Conservation (phyloP, 768 basidiomycete species). For the Gautieria morchelliformis region DNA sequence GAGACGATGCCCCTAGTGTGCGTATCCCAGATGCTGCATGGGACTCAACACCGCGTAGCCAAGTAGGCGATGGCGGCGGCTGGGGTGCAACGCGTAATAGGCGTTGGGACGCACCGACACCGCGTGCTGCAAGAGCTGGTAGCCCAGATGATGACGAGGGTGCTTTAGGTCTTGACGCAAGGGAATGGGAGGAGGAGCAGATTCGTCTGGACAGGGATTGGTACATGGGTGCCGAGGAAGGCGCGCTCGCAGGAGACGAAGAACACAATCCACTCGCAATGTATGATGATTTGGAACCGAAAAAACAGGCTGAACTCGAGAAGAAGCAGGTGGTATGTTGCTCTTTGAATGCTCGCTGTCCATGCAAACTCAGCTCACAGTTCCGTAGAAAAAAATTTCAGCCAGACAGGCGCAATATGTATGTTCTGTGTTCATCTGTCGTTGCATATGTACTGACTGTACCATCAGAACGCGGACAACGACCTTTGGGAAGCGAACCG, state of each 20-base stretch:
- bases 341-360: neutral
- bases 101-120: slow-evolving; percentile 81
- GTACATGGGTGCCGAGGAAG: slow-evolving; percentile 90
- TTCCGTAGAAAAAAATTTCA: slow-evolving; percentile 68
- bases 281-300: slow-evolving; percentile 72
- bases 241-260: slow-evolving; percentile 76
- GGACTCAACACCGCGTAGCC: slow-evolving; percentile 81
- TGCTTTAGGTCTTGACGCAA: slow-evolving; percentile 55
- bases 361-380: neutral
- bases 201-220: slow-evolving; percentile 87
- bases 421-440: slow-evolving; percentile 19
- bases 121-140: slow-evolving; percentile 51
- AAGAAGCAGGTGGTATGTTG: slow-evolving; percentile 60
- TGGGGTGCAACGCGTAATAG: slow-evolving; percentile 50
- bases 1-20: slow-evolving; percentile 66
- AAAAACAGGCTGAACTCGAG: slow-evolving; percentile 67
- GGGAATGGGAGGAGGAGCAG: slow-evolving; percentile 98
- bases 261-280: slow-evolving; percentile 89
- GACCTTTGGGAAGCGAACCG: slow-evolving; percentile 99
- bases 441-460: slow-evolving; percentile 12
- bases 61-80: slow-evolving; percentile 39
- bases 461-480: slow-evolving; percentile 82
- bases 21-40: slow-evolving; percentile 88
- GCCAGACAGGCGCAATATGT: slow-evolving; percentile 96
- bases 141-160: slow-evolving; percentile 64